Evolutionary conservation across 768 basidiomycete genomes (phyloP).

Genomic region (Boletus patriciae): DNA sequence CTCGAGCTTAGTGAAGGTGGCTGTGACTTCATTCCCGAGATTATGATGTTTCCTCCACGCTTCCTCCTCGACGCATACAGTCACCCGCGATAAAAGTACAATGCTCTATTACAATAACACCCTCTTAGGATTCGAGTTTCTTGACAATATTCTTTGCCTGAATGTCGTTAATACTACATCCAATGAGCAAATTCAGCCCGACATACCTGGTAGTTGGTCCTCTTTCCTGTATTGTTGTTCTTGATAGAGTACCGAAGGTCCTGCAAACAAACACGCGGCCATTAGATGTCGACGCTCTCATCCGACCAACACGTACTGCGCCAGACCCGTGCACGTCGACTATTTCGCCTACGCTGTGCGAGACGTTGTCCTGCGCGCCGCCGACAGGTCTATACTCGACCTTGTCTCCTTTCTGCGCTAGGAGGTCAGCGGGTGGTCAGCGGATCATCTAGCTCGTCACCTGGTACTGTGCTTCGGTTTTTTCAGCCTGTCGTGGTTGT

Average conservation of each 20-base stretch:
- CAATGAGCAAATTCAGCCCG: neutral
- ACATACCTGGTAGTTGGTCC: slow-evolving; percentile 38
- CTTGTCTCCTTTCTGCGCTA: slow-evolving; percentile 37
- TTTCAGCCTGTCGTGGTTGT: slow-evolving; percentile 18
- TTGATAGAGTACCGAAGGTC: slow-evolving; percentile 38
- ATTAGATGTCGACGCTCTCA: neutral
- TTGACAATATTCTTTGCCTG: slow-evolving; percentile 42
- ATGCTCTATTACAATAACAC: neutral
- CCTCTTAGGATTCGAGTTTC: slow-evolving; percentile 15
- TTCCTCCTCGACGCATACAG: too few species aligned
- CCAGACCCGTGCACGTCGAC: slow-evolving; percentile 34
- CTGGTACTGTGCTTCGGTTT: slow-evolving; percentile 23
- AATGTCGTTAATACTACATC: neutral
- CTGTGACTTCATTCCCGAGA: neutral
- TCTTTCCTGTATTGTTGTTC: slow-evolving; percentile 46
- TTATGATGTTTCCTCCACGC: too few species aligned
- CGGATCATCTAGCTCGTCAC: slow-evolving; percentile 2
- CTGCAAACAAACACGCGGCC: slow-evolving; percentile 16
- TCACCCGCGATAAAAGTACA: neutral
- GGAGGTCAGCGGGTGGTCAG: neutral
- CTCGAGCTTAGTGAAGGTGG: neutral
- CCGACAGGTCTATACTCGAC: slow-evolving; percentile 48
- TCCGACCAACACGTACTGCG: slow-evolving; percentile 26
- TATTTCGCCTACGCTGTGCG: slow-evolving; percentile 39
- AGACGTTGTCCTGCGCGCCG: slow-evolving; percentile 39